Percentiles rank a stretch among this genome's conserved stretches.
Evolutionary conservation across 2,329 filamentous ascomycete genomes (phyloP).

Genomic region (Scopulariopsis brevicaulis): DNA sequence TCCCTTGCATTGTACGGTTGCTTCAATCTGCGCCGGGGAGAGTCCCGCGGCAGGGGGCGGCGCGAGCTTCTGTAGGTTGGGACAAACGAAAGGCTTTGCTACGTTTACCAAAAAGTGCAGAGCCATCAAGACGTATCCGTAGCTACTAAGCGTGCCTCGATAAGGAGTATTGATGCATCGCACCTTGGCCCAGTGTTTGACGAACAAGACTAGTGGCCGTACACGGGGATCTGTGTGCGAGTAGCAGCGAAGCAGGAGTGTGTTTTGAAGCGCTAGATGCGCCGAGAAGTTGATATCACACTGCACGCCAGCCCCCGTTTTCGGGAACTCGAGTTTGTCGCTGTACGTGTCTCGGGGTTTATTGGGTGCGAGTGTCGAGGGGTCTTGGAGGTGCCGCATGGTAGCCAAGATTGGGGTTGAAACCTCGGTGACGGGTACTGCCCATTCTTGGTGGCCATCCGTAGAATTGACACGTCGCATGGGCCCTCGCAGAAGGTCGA

Average conservation of each 20-base stretch:
- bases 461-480: neutral
- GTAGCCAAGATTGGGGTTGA: constrained; percentile 22
- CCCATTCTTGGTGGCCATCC: constrained; percentile 7
- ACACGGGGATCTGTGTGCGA: constrained; percentile 69
- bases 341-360: constrained; percentile 41
- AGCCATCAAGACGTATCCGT: constrained; percentile 88
- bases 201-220: constrained; percentile 65
- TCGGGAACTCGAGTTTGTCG: constrained; percentile 65
- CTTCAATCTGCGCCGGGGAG: constrained; percentile 12
- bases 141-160: constrained; percentile 75
- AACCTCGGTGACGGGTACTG: constrained; percentile 24
- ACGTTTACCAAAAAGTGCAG: constrained; percentile 84
- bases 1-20: constrained; percentile 41
- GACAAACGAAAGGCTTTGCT: constrained; percentile 67
- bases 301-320: constrained; percentile 66
- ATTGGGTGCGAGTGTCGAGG: constrained; percentile 35
- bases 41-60: constrained; percentile 23
- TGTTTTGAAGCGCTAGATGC: constrained; percentile 74
- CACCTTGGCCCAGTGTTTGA: constrained; percentile 84
- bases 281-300: constrained; percentile 91
- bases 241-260: constrained; percentile 72
- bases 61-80: constrained; percentile 61
- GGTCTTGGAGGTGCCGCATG: constrained; percentile 35
- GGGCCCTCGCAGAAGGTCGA: constrained; percentile 5
- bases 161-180: constrained; percentile 82